Conservation (phyloP, 352 stramenopile genomes). For the Globisporangium nagaii region DNA sequence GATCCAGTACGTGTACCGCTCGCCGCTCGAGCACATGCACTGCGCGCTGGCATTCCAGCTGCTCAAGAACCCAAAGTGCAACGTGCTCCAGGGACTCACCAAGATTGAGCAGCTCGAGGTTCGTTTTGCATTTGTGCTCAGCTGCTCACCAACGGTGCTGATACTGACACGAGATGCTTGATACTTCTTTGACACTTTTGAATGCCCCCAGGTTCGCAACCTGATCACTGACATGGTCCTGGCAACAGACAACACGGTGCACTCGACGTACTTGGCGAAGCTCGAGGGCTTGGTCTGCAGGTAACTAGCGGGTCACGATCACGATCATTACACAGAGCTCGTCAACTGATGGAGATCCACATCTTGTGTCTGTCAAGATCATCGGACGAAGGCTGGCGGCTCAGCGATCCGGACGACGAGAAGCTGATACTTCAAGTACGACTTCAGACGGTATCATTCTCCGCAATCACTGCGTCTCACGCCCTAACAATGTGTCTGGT, state of each 20-base stretch:
- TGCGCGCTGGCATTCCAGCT: slow-evolving; percentile 75
- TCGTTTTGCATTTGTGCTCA: neutral
- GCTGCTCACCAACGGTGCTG: no score
- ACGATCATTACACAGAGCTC: no score
- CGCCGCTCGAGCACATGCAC: slow-evolving; percentile 85
- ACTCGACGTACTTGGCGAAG: slow-evolving; percentile 72
- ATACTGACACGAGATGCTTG: slow-evolving; percentile 75
- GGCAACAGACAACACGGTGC: slow-evolving; percentile 84
- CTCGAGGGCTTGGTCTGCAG: slow-evolving; percentile 66
- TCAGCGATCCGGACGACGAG: slow-evolving; percentile 57
- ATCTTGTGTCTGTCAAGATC: slow-evolving; percentile 1
- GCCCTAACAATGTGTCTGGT: neutral
- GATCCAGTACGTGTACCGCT: slow-evolving; percentile 77
- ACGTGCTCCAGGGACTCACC: slow-evolving; percentile 69
- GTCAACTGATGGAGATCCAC: no score
- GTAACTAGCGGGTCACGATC: no score
- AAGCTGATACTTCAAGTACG: slow-evolving; percentile 56
- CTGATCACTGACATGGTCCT: slow-evolving; percentile 85
- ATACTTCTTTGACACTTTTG: slow-evolving; percentile 22
- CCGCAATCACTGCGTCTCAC: no score
- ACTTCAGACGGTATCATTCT: neutral
- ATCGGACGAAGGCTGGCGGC: slow-evolving; percentile 45
- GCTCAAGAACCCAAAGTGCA: slow-evolving; percentile 60
- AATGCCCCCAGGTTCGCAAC: slow-evolving; percentile 40
- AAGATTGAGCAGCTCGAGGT: slow-evolving; percentile 75